Base-by-base conservation (phyloP, 352 stramenopile genomes). In the Phytophthora citricola region DNA sequence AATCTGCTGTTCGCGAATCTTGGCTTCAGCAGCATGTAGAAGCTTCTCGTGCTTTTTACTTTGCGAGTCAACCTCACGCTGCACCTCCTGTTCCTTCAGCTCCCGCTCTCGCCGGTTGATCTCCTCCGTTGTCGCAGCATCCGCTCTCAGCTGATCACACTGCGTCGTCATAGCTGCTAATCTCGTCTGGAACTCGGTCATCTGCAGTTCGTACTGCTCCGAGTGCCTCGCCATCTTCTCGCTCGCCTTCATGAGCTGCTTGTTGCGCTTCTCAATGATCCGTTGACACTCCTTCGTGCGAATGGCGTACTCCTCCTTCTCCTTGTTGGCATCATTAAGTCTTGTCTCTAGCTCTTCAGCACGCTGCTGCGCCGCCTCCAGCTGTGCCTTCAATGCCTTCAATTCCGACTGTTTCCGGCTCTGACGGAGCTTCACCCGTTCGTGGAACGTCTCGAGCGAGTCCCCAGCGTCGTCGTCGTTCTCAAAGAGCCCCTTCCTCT, bases 251-350 rank as follows among this genome's bases (percentile, higher is more conserved):
- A 93, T 89, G 11, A 94, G 58, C 50, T 94, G 87, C 56, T 91
- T 91, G 73, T 92, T 94, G 64, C 87, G 85, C 72, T 94, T 94
- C 60, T 94, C 87, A 45, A 94, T 90, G 38, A 93, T 89, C 5
- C 82, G 76, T 46, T 94, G 84, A 55, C 86, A 94, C 47, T 94
- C 86, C 40, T 89, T 85, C 57, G 85, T 88, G 49, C 86, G 81
- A 60, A 92, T 94, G 34, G 69, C 73, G 39, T 51, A 81, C 63
- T 91, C 85, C 7, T 84, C 74, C 49, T 90, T 91, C 50, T 86
- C 78, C 41, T 76, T 79, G n/a, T 55, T 69, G 8, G 75, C 69
- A 5, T 59, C 32, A 32, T 20, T 38, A 0, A 91, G 63, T 52
- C 66, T 63, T n/a, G 44, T 64, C 41, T 85, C 79, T 3, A 91